These are phyloP conservation scores for Zymoseptoria crescenta DNA, from an alignment of 2,329 filamentous ascomycete genomes.

Conservation along the genomic window DNA sequence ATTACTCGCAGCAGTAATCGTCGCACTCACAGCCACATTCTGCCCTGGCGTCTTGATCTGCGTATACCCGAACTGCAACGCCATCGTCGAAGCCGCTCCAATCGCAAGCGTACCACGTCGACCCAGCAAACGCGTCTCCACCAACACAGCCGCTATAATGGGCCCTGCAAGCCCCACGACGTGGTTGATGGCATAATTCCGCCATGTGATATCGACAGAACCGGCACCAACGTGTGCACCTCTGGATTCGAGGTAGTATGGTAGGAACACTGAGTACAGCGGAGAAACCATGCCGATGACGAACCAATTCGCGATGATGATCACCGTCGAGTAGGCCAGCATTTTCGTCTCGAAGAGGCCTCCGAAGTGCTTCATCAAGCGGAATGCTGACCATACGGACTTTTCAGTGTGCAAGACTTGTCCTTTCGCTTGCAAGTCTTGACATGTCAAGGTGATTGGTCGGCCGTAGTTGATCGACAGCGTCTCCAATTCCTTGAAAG, in stretches of 20 bases:
- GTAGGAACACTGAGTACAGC: conserved; percentile 84
- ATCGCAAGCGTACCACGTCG: conserved; percentile 64
- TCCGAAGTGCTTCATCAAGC: conserved; percentile 17
- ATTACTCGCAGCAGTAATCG: conserved; percentile 14
- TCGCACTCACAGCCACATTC: conserved; percentile 19
- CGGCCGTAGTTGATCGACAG: conserved; percentile 18
- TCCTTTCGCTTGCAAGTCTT: conserved; percentile 16
- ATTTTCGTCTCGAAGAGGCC: conserved; percentile 20
- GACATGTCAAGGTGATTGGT: conserved; percentile 11
- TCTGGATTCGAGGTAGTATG: conserved; percentile 64
- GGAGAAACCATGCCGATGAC: conserved; percentile 67
- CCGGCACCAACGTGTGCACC: conserved; percentile 32
- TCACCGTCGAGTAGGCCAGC: conserved; percentile 16
- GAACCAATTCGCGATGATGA: conserved; percentile 22
- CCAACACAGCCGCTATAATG: conserved; percentile 64
- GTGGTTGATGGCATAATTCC: conserved; percentile 75
- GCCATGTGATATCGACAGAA: conserved; percentile 48
- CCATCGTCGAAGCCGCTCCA: conserved; percentile 58
- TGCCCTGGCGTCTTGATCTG: conserved; percentile 22
- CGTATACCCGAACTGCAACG: conserved; percentile 40
- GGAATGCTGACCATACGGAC: conserved; percentile 18
- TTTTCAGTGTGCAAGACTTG: conserved; percentile 20
- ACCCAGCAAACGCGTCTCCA: conserved; percentile 63
- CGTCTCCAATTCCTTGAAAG: conserved; percentile 10
- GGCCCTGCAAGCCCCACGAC: conserved; percentile 70